Base-by-base conservation (phyloP, 2,329 filamentous ascomycete species). In the Pseudomassariella vexata region DNA sequence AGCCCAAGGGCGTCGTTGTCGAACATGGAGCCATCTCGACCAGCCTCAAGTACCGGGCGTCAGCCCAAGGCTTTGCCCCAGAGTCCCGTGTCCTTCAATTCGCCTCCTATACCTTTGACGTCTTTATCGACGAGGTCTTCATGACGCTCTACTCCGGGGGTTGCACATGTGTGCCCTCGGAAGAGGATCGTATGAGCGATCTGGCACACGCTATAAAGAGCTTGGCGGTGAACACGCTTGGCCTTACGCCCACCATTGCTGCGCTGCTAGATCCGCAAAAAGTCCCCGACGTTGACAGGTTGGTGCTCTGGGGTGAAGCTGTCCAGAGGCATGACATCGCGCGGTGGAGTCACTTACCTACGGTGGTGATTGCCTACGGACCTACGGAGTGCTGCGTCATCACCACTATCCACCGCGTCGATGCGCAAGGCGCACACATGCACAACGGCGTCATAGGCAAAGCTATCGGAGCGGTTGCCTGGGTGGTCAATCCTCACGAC, bases 141-240 rank as follows among this genome's bases (percentile, higher is more conserved):
- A 56, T 52, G 1, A 59, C 59, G 3, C 47, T 65, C 11, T 43
- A 55, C 18, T 43, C 47, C 11, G 62, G 62, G 17, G 62, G 58
- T 5, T 62, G 59, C 30, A 50, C 65, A 5, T 65, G 61, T 31
- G 51, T 64, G 6, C 57, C 60, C 1, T 55, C 55, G 1, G 60
- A 64, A 14, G 47, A 56, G 9, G 50, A 61, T 20, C 52, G 59
- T 9, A 44, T 60, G 18, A 60, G 61, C 24, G 52, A 60, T 37
- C 44, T 65, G 9, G 44, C 49, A 4, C 48, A 47, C n/a, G 53
- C 47, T 22, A 47, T 32, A n/a, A 20, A 17, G 8, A 10, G 21
- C 8, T 8, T 8, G 12, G 14, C 14, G 6, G 45, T 50, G 26
- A 51, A 49, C 34, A 44, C 41, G 22, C 42, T 44, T 28, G 36